Base-by-base conservation (phyloP, 2,329 filamentous ascomycete genomes). In the Paecilomyces sp. region DNA sequence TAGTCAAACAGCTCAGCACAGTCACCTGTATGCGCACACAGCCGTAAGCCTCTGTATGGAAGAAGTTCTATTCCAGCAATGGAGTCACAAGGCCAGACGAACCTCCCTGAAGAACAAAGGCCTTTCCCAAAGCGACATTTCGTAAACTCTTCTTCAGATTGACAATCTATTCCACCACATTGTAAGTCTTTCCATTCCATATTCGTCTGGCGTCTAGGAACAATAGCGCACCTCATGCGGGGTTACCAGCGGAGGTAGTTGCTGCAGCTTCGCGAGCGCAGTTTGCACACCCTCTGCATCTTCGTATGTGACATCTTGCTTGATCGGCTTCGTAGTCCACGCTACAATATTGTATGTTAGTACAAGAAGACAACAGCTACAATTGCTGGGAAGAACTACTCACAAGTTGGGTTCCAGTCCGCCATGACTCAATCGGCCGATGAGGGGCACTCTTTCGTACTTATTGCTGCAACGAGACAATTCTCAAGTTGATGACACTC, bases 1-100 rank as follows among this genome's bases (percentile, higher is more conserved):
- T 99, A 99, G 75, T 94, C 91, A 70, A 99, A 99, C 9, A 97
- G 84, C 79, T 99, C 94, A 15, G 94, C 94, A 71, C 94, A 99
- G 77, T 99, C 94, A 54, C 77, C 75, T 77, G 41, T 31, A 56
- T 59, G 55, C 41, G 34, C 13, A 50, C 33, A 25, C 3, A 57
- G 5, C 3, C 15, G 9, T 13, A 65, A 67, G 56, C 66, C 76
- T 93, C 94, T 61, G 94, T 94, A 79, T 97, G 94, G 3, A 99
- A 97, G 85, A 99, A 97, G 12, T 93, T 91, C 65, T 93, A 92
- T 33, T 94, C 93, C 36, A 89, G 80, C 36, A 47, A 47, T 47
- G 15, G 36, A 47, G 41, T 18, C 25, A 34, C 12, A 57, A 24
- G 25, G 13, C 7, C 7, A 13, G 6, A 65, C 67, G 56, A 66